phyloP scores from a whole-genome alignment of 345 rosid genomes.

The Eucalyptus polybractea region DNA sequence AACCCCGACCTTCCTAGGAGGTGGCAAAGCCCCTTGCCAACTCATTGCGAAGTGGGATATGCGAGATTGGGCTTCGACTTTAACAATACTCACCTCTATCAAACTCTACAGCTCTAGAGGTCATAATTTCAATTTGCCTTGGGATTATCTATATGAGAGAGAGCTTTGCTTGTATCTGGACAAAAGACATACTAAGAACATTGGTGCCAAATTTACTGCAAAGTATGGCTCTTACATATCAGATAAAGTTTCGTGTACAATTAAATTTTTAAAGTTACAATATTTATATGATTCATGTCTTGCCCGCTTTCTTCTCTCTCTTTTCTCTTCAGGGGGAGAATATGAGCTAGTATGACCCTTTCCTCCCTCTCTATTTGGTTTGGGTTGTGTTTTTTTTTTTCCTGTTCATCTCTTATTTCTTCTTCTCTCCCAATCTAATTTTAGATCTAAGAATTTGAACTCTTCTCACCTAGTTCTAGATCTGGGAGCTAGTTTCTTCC shows the following conservation, averaged over 20 bases:
- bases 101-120: neutral
- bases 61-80: neutral
- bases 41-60: neutral
- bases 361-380: neutral
- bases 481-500: neutral
- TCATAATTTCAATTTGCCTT: neutral
- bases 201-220: neutral
- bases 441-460: too few species aligned
- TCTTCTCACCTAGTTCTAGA: neutral
- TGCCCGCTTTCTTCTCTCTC: neutral
- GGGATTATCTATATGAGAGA: neutral
- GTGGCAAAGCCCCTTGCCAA: neutral
- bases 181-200: neutral
- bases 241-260: neutral
- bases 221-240: neutral
- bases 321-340: neutral
- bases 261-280: neutral
- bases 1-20: too few species aligned
- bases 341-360: neutral
- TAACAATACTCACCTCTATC: neutral
- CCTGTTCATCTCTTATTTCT: too few species aligned
- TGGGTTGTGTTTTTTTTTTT: neutral
- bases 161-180: neutral
- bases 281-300: neutral
- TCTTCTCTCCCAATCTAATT: neutral